Percentiles rank a stretch among this genome's conserved stretches.
Evolutionary conservation across 805 yeast genomes (phyloP).

Genomic region (Metschnikowia lochheadii): DNA sequence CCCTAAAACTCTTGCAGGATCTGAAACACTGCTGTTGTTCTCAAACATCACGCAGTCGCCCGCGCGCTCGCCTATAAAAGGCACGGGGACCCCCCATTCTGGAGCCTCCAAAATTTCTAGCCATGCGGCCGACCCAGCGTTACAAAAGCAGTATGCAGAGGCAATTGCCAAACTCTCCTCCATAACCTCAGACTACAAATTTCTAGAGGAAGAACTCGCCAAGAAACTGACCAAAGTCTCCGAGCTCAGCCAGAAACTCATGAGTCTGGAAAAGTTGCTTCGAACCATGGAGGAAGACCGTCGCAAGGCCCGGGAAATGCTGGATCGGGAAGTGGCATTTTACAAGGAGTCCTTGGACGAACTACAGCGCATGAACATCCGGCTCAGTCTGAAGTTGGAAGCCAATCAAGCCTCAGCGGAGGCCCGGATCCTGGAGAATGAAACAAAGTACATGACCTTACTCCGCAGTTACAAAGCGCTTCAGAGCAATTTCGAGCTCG

Average conservation of each 20-base stretch:
- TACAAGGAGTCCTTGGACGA: conserved; percentile 34
- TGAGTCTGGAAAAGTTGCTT: conserved; percentile 26
- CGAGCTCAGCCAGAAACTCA: conserved; percentile 25
- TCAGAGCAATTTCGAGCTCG: conserved; percentile 49
- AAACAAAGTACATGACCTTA: conserved; percentile 27
- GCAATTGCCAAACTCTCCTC: conserved; percentile 25
- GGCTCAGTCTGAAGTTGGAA: conserved; percentile 20
- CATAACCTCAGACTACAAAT: conserved; percentile 24
- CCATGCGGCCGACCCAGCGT: conserved; percentile 3
- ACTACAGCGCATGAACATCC: conserved; percentile 20
- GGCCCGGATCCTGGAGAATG: conserved; percentile 6
- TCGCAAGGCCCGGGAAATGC: conserved; percentile 24
- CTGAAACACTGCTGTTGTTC: not conserved
- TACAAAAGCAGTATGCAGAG: conserved; percentile 30
- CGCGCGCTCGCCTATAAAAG: conserved; percentile 2
- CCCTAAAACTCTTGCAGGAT: not conserved
- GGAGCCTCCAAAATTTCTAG: not conserved
- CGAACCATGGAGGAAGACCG: conserved; percentile 28
- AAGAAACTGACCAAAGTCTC: conserved; percentile 22
- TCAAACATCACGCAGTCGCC: not conserved
- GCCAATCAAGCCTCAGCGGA: conserved; percentile 6
- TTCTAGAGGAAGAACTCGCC: conserved; percentile 30
- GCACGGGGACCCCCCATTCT: not conserved
- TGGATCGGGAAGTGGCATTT: conserved; percentile 26
- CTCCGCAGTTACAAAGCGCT: conserved; percentile 37